Percentiles rank a stretch among this genome's conserved stretches.
These are phyloP conservation scores for Cladophialophora immunda DNA, from an alignment of 2,329 filamentous ascomycete genomes.

Conservation along the genomic window DNA sequence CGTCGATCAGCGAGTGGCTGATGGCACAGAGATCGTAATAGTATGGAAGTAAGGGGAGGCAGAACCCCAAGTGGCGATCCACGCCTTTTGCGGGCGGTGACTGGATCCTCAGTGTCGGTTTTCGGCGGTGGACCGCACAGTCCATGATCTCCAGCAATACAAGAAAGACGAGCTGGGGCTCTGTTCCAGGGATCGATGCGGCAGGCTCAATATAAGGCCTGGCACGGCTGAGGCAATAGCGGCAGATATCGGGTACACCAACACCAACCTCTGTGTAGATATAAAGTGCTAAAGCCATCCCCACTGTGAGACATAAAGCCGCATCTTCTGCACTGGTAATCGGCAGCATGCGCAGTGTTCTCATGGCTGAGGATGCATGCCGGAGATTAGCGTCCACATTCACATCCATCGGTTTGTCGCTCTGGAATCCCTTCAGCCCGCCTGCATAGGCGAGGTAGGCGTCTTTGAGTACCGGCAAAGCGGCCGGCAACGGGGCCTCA, in stretches of 20 bases:
- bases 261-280: conserved; percentile 20
- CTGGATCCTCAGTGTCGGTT: conserved; percentile 23
- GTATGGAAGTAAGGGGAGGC: conserved; percentile 25
- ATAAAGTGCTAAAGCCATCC: conserved; percentile 19
- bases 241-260: conserved; percentile 28
- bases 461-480: conserved; percentile 29
- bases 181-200: conserved; percentile 10
- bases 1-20: conserved; percentile 24
- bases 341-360: conserved; percentile 21
- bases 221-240: conserved; percentile 23
- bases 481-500: conserved; percentile 20
- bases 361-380: conserved; percentile 24
- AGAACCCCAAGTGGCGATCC: conserved; percentile 28
- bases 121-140: conserved; percentile 23
- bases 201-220: conserved; percentile 21
- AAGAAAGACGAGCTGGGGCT: conserved; percentile 20
- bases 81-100: not conserved
- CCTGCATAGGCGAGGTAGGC: conserved; percentile 30
- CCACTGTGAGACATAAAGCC: conserved; percentile 26
- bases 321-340: conserved; percentile 24
- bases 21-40: conserved; percentile 30
- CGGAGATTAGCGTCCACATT: conserved; percentile 21
- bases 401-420: not conserved
- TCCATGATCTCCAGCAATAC: conserved; percentile 27
- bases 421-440: conserved; percentile 6